phyloP scores from a whole-genome alignment of 73 alveolate species.

The Paraurostyla sp. region DNA sequence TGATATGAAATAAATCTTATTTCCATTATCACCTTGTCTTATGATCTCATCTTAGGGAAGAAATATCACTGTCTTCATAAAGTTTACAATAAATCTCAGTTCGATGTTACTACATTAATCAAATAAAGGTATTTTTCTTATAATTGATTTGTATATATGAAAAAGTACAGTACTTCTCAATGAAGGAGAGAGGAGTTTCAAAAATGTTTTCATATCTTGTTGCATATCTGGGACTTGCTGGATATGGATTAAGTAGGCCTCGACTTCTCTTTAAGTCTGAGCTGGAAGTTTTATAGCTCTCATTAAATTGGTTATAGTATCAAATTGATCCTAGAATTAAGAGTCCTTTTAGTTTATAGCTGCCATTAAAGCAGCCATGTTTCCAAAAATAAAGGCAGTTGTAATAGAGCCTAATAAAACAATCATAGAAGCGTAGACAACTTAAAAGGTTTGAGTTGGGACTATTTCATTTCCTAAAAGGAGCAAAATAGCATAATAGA shows the following conservation, averaged over 20 bases:
- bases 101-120: conserved; percentile 36
- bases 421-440: conserved; percentile 10
- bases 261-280: conserved; percentile 43
- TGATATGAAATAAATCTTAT: conserved; percentile 59
- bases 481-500: conserved; percentile 67
- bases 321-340: conserved; percentile 52
- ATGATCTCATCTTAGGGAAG: conserved; percentile 71
- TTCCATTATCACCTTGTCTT: conserved; percentile 66
- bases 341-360: conserved; percentile 64
- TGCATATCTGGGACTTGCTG: conserved; percentile 59
- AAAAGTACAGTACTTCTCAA: conserved; percentile 19
- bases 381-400: conserved; percentile 74
- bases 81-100: conserved; percentile 40
- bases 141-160: conserved; percentile 32
- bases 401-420: conserved; percentile 66
- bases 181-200: conserved; percentile 65
- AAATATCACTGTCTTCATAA: conserved; percentile 49
- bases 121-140: conserved; percentile 1
- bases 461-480: conserved; percentile 65
- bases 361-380: conserved; percentile 66
- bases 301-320: conserved; percentile 69
- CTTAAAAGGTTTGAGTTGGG: conserved; percentile 46
- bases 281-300: conserved; percentile 72
- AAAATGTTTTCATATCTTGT: conserved; percentile 47
- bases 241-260: conserved; percentile 46